These are phyloP conservation scores for Sisymbrium altissimum DNA, from an alignment of 345 rosid genomes.

Conservation along the genomic window DNA sequence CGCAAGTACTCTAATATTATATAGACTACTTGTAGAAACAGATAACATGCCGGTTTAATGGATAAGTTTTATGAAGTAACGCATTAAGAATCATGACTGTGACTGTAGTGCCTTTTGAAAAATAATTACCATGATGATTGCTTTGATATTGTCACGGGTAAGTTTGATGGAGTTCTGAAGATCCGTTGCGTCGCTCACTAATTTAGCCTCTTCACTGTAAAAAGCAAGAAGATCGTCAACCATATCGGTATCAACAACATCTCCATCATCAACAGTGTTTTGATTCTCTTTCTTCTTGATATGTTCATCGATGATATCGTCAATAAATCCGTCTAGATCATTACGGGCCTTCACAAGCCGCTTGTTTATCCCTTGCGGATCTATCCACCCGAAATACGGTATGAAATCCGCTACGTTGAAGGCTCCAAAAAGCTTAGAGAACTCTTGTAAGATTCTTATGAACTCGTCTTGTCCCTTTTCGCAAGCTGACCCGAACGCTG, in stretches of 20 bases:
- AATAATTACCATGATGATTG: slow-evolving; percentile 77
- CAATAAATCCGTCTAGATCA: slow-evolving; percentile 72
- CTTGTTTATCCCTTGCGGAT: slow-evolving; percentile 66
- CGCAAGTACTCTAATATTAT: neutral
- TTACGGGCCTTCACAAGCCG: slow-evolving; percentile 64
- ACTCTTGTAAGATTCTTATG: slow-evolving; percentile 81
- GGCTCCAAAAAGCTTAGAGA: slow-evolving; percentile 93
- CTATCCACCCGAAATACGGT: slow-evolving; percentile 69
- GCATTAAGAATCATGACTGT: neutral
- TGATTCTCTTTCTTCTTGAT: slow-evolving; percentile 40
- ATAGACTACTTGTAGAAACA: neutral
- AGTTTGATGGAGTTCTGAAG: slow-evolving; percentile 64
- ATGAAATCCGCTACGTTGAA: slow-evolving; percentile 89
- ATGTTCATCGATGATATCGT: slow-evolving; percentile 75
- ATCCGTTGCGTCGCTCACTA: slow-evolving; percentile 57
- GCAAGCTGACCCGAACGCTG: slow-evolving; percentile 74
- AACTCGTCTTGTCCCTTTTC: slow-evolving; percentile 73
- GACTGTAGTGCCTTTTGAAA: neutral
- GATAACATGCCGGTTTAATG: neutral
- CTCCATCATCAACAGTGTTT: slow-evolving; percentile 30
- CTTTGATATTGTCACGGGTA: slow-evolving; percentile 83
- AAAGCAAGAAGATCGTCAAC: slow-evolving; percentile 88
- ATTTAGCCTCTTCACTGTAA: slow-evolving; percentile 58
- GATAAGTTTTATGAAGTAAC: slow-evolving; percentile 12
- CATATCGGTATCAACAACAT: slow-evolving; percentile 55